These are phyloP conservation scores for Cladosporium colombiae DNA, from an alignment of 2,329 filamentous ascomycete species.

Conservation along the genomic window DNA sequence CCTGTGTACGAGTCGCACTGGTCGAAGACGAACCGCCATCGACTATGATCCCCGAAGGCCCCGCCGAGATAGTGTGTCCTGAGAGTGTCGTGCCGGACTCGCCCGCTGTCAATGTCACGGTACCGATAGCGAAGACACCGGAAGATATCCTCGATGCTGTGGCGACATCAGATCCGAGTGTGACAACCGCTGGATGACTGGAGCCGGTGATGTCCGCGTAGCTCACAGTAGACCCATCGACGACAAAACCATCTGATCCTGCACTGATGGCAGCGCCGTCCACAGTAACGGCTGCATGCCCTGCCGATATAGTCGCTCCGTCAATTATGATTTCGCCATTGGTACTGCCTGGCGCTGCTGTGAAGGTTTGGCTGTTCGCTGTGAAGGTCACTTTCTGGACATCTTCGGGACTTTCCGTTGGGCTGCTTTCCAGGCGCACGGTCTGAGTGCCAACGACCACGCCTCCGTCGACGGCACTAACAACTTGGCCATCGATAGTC, in stretches of 20 bases:
- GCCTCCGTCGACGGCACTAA: background rate
- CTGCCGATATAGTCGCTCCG: slow-evolving; percentile 8
- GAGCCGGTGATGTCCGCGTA: background rate
- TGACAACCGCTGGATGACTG: background rate
- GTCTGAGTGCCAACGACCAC: slow-evolving; percentile 7
- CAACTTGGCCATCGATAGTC: background rate
- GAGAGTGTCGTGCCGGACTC: background rate
- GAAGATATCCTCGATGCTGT: background rate
- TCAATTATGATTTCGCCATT: background rate
- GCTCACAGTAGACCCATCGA: slow-evolving; percentile 4
- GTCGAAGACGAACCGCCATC: background rate
- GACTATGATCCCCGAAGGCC: background rate
- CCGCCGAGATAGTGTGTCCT: slow-evolving; percentile 1
- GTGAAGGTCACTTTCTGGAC: background rate
- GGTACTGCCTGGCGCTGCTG: slow-evolving; percentile 1
- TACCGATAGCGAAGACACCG: background rate
- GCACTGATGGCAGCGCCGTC: slow-evolving; percentile 4
- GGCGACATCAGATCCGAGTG: background rate
- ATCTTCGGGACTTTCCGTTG: background rate
- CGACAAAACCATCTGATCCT: background rate
- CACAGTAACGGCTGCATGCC: background rate
- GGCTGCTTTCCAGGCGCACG: background rate
- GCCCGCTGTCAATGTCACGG: slow-evolving; percentile 12
- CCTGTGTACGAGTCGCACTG: background rate
- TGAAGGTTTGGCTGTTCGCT: slow-evolving; percentile 3